phyloP scores from a whole-genome alignment of 768 basidiomycete genomes.

The Russula brevipes region DNA sequence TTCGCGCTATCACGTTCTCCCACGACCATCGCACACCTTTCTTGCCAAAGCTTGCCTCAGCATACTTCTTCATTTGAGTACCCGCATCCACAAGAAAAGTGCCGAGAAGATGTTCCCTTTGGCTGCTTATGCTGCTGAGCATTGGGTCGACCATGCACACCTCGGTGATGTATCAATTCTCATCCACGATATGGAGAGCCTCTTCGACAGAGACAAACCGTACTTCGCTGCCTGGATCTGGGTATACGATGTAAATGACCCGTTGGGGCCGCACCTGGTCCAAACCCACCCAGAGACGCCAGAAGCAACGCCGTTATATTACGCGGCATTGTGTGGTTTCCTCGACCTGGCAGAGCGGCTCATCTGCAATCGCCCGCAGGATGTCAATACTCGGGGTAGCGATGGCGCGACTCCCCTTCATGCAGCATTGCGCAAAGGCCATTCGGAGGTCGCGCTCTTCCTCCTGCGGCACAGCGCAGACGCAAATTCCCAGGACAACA shows the following conservation, averaged over 20 bases:
- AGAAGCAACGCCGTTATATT: not conserved
- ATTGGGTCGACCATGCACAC: not conserved
- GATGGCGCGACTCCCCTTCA: not conserved
- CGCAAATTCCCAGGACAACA: too few relatives aligned
- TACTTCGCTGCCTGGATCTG: not conserved
- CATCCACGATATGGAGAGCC: not conserved
- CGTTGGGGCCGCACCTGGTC: not conserved
- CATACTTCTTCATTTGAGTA: too few relatives aligned
- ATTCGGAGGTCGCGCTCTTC: too few relatives aligned
- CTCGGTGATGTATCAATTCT: not conserved
- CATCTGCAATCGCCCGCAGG: not conserved
- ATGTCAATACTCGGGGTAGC: not conserved
- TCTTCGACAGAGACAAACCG: not conserved
- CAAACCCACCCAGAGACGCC: not conserved
- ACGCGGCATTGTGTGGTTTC: not conserved
- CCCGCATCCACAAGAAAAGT: too few relatives aligned
- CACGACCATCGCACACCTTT: too few relatives aligned
- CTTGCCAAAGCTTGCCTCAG: too few relatives aligned
- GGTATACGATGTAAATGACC: not conserved
- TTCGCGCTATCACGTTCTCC: too few relatives aligned
- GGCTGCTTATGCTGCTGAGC: too few relatives aligned
- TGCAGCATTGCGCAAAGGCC: not conserved
- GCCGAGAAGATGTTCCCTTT: too few relatives aligned
- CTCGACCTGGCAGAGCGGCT: not conserved
- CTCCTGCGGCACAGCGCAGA: too few relatives aligned